These are phyloP conservation scores for Mycena rosella DNA, from an alignment of 768 basidiomycete species.

Conservation along the genomic window DNA sequence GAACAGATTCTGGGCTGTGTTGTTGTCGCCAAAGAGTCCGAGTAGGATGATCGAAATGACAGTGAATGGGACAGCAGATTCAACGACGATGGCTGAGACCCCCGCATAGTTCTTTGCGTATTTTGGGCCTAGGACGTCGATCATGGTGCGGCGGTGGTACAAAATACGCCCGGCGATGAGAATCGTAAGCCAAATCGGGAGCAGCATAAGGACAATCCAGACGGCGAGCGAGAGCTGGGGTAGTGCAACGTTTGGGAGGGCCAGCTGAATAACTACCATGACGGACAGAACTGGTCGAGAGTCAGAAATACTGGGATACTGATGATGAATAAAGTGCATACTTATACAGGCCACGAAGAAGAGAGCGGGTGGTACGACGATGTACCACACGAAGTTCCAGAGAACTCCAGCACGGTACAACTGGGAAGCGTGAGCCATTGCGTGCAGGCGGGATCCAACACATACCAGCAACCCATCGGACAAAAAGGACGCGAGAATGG, in stretches of 20 bases:
- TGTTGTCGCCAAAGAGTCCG: slow-evolving; percentile 37
- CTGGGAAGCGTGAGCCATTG: slow-evolving; percentile 33
- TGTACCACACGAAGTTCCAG: slow-evolving; percentile 41
- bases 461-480: slow-evolving; percentile 55
- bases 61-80: slow-evolving; percentile 52
- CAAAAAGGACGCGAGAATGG: slow-evolving; percentile 49
- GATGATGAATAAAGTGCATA: slow-evolving; percentile 1
- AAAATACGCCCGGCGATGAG: slow-evolving; percentile 50
- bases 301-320: neutral
- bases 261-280: slow-evolving; percentile 47
- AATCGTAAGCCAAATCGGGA: slow-evolving; percentile 46
- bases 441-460: neutral
- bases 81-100: slow-evolving; percentile 49
- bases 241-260: slow-evolving; percentile 41
- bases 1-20: slow-evolving; percentile 42
- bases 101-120: slow-evolving; percentile 46
- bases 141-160: slow-evolving; percentile 41
- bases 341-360: slow-evolving; percentile 40
- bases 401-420: slow-evolving; percentile 52
- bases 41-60: slow-evolving; percentile 46
- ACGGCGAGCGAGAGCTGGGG: slow-evolving; percentile 48
- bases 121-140: slow-evolving; percentile 40
- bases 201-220: slow-evolving; percentile 50
- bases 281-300: slow-evolving; percentile 46
- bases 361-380: slow-evolving; percentile 37